phyloP scores from a whole-genome alignment of 2,329 filamentous ascomycete genomes.

The Monilinia polystroma region DNA sequence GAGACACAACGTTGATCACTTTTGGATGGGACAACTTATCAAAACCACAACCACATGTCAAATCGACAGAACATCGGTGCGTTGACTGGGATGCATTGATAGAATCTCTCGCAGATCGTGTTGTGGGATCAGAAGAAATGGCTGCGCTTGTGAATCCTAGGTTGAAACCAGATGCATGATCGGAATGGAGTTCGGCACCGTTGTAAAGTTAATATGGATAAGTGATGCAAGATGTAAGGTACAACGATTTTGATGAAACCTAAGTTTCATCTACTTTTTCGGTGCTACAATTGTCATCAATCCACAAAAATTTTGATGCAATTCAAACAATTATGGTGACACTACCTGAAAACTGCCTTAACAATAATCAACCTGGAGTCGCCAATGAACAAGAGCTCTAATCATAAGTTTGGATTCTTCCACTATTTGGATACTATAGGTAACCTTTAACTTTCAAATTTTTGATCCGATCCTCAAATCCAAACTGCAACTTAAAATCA shows the following conservation, averaged over 20 bases:
- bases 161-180: neutral
- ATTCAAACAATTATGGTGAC: neutral
- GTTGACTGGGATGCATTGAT: constrained; percentile 3
- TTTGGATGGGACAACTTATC: constrained; percentile 15
- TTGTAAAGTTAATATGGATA: neutral
- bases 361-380: no score
- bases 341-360: no score
- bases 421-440: no score
- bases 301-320: neutral
- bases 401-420: no score
- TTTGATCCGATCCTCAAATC: no score
- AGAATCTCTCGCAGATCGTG: constrained; percentile 2
- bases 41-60: constrained; percentile 15
- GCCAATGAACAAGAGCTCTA: no score
- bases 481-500: no score
- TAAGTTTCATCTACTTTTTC: neutral
- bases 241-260: neutral
- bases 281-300: neutral
- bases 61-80: constrained; percentile 9
- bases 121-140: constrained; percentile 13
- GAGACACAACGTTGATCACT: constrained; percentile 15
- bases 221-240: neutral
- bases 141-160: constrained; percentile 15
- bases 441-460: no score
- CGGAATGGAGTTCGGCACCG: neutral